Base-by-base conservation (phyloP, 2,329 filamentous ascomycete genomes). In the Xylariaceae sp. region DNA sequence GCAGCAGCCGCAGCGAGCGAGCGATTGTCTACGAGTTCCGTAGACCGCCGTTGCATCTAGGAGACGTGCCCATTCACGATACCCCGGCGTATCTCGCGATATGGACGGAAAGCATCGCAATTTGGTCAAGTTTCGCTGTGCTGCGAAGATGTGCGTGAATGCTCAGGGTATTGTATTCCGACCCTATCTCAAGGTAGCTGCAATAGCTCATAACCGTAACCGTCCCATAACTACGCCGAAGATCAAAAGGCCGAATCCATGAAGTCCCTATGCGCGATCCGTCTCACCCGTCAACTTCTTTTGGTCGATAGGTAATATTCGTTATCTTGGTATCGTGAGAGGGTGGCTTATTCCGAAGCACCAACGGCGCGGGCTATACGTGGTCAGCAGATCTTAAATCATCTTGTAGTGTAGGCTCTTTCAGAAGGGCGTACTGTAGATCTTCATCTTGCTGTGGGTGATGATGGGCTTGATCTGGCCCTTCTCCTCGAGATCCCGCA, bases 381-480 rank as follows among this genome's bases (percentile, higher is more conserved):
- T 52, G 15, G 59, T 66, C 47, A 66, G 64, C 34, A 60, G 39
- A 37, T 58, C 47, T 17, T 59, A 55, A 59, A 35, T 10, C 35
- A 56, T 1, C 15, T 51, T 11, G 7, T 4, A 37, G 45, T 11
- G 7, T 4, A 37, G 45, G 17, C 17, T 13, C 37, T 48, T 54
- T 1, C 23, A 18, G 23, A 18, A 50, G 8, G 39, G 76, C 83
- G 64, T 84, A 85, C 83, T 99, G 90, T 97, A 99, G 83, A 99
- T 96, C 85, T 88, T 90, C 86, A 96, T 88, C 85, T 92, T 94
- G 83, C 88, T 93, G 87, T 99, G 95, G 71, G 86, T 86, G 70
- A 97, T 91, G 73, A 99, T 85, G 81, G 95, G 93, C 88, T 94
- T 96, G 84, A 99, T 99, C 80, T 91, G 86, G 73, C 93, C 94